Evolutionary conservation across 306 rosid genomes (phyloP).

Genomic region (Quillaja saponaria): DNA sequence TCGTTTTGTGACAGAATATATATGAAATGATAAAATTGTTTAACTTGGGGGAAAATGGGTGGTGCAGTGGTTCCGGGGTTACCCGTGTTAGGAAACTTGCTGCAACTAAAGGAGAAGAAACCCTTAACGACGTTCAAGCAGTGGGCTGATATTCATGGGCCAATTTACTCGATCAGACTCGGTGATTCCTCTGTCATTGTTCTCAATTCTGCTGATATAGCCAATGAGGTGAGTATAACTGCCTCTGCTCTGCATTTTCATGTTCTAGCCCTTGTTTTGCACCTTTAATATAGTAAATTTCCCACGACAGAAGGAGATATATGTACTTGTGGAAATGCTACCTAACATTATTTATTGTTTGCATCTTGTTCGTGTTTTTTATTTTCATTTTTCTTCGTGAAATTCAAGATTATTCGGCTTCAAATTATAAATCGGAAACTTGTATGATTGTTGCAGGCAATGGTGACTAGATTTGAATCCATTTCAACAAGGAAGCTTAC

Average conservation of each 20-base stretch:
- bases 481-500: constrained; percentile 81
- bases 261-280: not conserved
- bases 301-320: no score
- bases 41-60: constrained; percentile 11
- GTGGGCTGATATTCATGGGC: constrained; percentile 71
- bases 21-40: no score
- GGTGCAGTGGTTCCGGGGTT: constrained; percentile 78
- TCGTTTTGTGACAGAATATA: no score
- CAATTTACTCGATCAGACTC: constrained; percentile 71
- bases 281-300: no score
- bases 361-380: no score
- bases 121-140: constrained; percentile 77
- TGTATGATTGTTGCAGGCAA: constrained; percentile 55
- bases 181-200: constrained; percentile 83
- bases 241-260: not conserved
- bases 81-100: constrained; percentile 79
- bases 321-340: no score
- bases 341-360: not conserved
- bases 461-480: constrained; percentile 80
- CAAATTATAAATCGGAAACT: no score
- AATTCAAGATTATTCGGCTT: no score
- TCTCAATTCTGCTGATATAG: constrained; percentile 67
- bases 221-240: constrained; percentile 65
- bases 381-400: no score
- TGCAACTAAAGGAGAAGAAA: constrained; percentile 92